Base-by-base conservation (phyloP, 2,329 filamentous ascomycete species). In the Nemania sp. region DNA sequence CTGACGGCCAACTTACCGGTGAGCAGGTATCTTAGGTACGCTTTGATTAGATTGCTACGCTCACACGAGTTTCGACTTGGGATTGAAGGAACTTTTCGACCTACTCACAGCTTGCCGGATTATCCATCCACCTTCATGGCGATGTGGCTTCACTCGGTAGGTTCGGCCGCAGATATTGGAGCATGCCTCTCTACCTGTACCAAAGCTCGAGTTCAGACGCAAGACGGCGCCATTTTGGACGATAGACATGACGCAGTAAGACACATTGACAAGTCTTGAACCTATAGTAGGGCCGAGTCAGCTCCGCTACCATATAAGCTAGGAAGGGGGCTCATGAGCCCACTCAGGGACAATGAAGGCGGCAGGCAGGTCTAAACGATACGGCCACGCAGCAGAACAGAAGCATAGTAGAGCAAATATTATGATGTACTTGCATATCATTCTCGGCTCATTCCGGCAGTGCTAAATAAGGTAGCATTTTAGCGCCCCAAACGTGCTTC, bases 231-330 rank as follows among this genome's bases (percentile, higher is more conserved):
- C 47, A 58, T 38, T 57, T 38, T 29, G 51, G 24, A 38, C 29
- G 18, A 49, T 15, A 55, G 27, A 24, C 7, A 51, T 51, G 51
- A 55, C 8, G 32, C 57, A 24, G 41, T 65, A 41, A 61, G 64
- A 62, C 53, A 45, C 63, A n/a, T 38, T 35, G 41, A 54, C 13
- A 58, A 49, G 53, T 13, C 11, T 26, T 49, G 3, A 4, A 20
- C 35, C 41, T 15, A 26, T 24, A 59, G 49, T 55, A 38, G 10
- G 32, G 15, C 54, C 47, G 54, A 63, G 35, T 51, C 54, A 64
- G 64, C 59, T 59, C 59, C 45, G 35, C 38, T 49, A 24, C 32
- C 38, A 53, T 41, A 18, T 8, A 29, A 41, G 24, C 45, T 13
- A 7, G 18, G 45, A 15, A 26, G 22, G 26, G 24, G 15, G 24